Evolutionary conservation across 208 protist genomes (phyloP).

Genomic region (Trypanosoma conorhini): DNA sequence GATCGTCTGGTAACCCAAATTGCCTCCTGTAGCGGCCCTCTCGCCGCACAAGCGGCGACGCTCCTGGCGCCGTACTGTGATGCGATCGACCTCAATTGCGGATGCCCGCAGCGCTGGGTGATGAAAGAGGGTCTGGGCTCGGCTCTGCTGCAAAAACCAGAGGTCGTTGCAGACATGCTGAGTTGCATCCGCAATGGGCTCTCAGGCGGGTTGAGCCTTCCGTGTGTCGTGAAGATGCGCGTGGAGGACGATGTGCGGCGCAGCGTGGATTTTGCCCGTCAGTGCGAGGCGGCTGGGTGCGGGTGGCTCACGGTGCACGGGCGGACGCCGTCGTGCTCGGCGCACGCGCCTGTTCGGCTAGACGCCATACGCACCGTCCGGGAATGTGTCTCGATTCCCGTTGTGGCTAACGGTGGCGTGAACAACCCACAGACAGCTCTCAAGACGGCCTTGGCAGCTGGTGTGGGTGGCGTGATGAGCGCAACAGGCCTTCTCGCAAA

Average conservation of each 20-base stretch:
- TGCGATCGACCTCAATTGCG: slow-evolving; percentile 93
- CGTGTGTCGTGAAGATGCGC: slow-evolving; percentile 89
- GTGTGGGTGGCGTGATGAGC: slow-evolving; percentile 76
- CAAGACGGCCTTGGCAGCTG: slow-evolving; percentile 42
- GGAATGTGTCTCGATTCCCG: slow-evolving; percentile 64
- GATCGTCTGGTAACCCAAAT: slow-evolving; percentile 85
- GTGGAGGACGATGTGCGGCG: slow-evolving; percentile 57
- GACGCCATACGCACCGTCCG: slow-evolving; percentile 66
- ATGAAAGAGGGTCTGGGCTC: slow-evolving; percentile 81
- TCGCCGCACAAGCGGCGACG: slow-evolving; percentile 51
- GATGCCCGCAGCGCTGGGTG: slow-evolving; percentile 92
- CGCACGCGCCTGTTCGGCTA: slow-evolving; percentile 53
- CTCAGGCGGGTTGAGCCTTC: slow-evolving; percentile 16
- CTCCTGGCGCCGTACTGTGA: slow-evolving; percentile 73
- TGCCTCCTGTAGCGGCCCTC: slow-evolving; percentile 60
- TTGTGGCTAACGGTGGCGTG: slow-evolving; percentile 88
- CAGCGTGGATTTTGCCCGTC: slow-evolving; percentile 85
- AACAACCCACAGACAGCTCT: slow-evolving; percentile 52
- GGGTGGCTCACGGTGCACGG: slow-evolving; percentile 90
- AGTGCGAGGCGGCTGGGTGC: slow-evolving; percentile 76
- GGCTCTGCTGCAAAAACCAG: slow-evolving; percentile 68
- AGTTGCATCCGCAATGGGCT: slow-evolving; percentile 52
- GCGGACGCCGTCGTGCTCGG: slow-evolving; percentile 52
- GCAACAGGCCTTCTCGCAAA: slow-evolving; percentile 85
- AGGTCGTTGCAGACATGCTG: slow-evolving; percentile 83